Evolutionary conservation across 2,329 filamentous ascomycete species (phyloP).

Genomic region (Aspergillus texensis): DNA sequence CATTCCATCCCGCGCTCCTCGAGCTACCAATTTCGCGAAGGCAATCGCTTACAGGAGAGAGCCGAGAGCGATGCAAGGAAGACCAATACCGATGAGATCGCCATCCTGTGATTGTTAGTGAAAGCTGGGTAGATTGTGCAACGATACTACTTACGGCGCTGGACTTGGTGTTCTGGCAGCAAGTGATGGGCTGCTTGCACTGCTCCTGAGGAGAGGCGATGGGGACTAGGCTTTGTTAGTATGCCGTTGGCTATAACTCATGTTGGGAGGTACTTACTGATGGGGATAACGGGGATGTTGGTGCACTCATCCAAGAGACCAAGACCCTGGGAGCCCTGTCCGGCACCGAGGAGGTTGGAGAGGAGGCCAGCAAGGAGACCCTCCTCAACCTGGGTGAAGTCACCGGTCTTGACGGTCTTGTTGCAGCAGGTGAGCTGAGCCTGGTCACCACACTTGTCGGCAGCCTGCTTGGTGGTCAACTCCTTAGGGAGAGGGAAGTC

Average conservation of each 20-base stretch:
- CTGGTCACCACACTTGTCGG: slow-evolving; percentile 43
- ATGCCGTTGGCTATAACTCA: background rate
- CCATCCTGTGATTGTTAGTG: slow-evolving; percentile 25
- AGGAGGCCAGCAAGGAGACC: slow-evolving; percentile 39
- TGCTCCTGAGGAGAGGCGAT: slow-evolving; percentile 38
- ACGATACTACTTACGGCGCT: slow-evolving; percentile 27
- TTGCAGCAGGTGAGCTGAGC: slow-evolving; percentile 45
- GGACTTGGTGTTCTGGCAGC: slow-evolving; percentile 41
- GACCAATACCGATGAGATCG: slow-evolving; percentile 37
- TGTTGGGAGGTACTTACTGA: slow-evolving; percentile 24
- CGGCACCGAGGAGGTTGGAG: slow-evolving; percentile 36
- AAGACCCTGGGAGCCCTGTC: slow-evolving; percentile 36
- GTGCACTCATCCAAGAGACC: slow-evolving; percentile 47
- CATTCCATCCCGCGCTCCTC: slow-evolving; percentile 18
- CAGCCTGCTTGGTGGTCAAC: slow-evolving; percentile 40
- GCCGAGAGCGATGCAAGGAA: slow-evolving; percentile 44
- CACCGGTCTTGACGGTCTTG: slow-evolving; percentile 40
- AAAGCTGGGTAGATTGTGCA: fast-evolving
- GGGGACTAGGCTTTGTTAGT: slow-evolving; percentile 27
- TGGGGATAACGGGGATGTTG: slow-evolving; percentile 35
- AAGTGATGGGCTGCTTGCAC: slow-evolving; percentile 46
- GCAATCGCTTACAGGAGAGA: slow-evolving; percentile 38
- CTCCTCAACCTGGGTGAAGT: slow-evolving; percentile 34
- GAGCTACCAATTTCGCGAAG: background rate
- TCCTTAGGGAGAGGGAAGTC: slow-evolving; percentile 35